phyloP scores from a whole-genome alignment of 2,329 filamentous ascomycete species.

The Rutstroemia sydowiana region DNA sequence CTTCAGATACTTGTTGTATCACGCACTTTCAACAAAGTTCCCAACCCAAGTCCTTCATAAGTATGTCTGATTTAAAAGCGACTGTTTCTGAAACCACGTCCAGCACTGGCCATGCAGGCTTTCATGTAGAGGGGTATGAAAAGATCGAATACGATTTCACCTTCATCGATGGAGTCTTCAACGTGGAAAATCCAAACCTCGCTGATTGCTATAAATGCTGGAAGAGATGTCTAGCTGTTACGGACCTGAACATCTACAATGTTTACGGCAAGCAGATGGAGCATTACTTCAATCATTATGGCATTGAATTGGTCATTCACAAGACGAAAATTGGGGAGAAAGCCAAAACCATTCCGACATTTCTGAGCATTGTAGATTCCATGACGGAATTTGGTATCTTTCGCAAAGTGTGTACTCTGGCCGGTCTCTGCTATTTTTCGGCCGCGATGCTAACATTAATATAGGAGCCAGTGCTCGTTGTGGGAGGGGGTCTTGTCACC shows the following conservation, averaged over 20 bases:
- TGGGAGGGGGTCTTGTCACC: conserved; percentile 63
- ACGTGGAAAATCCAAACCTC: conserved; percentile 51
- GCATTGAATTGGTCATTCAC: conserved; percentile 56
- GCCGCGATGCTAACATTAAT: conserved; percentile 7
- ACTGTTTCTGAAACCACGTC: conserved; percentile 54
- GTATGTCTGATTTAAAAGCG: conserved; percentile 65
- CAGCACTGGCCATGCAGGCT: conserved; percentile 37
- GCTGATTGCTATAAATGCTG: conserved; percentile 58
- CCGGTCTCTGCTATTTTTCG: background rate
- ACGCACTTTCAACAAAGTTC: background rate
- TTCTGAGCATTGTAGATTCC: conserved; percentile 62
- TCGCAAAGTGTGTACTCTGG: conserved; percentile 41
- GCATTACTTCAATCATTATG: conserved; percentile 58
- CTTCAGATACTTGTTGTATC: background rate
- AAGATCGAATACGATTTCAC: conserved; percentile 72
- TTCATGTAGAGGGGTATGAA: conserved; percentile 66
- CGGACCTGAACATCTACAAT: conserved; percentile 64
- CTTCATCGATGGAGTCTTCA: conserved; percentile 63
- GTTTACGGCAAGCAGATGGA: conserved; percentile 61
- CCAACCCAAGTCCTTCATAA: conserved; percentile 16
- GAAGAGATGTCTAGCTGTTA: conserved; percentile 59
- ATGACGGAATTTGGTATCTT: conserved; percentile 69
- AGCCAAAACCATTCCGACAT: conserved; percentile 64
- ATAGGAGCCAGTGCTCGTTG: conserved; percentile 57
- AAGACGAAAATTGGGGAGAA: conserved; percentile 71